Percentiles rank a stretch among this genome's conserved stretches.
phyloP scores from a whole-genome alignment of 495 filamentous ascomycete species.

The Penicillium fimorum region DNA sequence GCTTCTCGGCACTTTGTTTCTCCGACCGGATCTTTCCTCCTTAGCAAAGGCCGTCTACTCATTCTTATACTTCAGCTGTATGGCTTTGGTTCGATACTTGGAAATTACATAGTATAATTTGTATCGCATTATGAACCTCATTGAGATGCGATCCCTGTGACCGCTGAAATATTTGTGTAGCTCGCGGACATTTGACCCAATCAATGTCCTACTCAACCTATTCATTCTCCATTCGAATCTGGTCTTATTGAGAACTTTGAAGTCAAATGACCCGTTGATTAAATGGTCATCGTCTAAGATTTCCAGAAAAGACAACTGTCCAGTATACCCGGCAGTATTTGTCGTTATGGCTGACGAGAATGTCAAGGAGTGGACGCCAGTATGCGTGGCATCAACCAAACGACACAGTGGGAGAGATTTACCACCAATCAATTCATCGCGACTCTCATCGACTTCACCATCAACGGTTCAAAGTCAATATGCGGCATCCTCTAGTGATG shows the following conservation, averaged over 20 bases:
- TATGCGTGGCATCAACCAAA: conserved; percentile 37
- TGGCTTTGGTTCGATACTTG: background rate
- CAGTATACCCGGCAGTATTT: background rate
- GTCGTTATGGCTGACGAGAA: conserved; percentile 13
- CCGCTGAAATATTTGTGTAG: background rate
- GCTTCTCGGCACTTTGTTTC: conserved; percentile 17
- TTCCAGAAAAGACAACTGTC: background rate
- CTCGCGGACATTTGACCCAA: background rate
- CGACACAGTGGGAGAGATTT: background rate
- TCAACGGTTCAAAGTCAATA: background rate
- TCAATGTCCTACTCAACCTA: background rate
- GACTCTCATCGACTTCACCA: background rate
- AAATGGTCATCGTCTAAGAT: background rate
- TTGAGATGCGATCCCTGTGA: background rate
- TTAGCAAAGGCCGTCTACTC: background rate
- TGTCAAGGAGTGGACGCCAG: conserved; percentile 17
- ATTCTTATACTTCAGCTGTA: background rate
- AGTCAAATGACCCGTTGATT: background rate
- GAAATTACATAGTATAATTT: background rate
- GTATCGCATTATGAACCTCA: background rate
- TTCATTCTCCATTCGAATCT: background rate
- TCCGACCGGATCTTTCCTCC: conserved; percentile 12
- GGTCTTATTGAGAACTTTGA: background rate
- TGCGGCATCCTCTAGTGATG: background rate
- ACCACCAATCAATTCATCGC: background rate